These are phyloP conservation scores for Chenopodium formosanum DNA, from an alignment of 148 eudicot genomes.

Conservation along the genomic window DNA sequence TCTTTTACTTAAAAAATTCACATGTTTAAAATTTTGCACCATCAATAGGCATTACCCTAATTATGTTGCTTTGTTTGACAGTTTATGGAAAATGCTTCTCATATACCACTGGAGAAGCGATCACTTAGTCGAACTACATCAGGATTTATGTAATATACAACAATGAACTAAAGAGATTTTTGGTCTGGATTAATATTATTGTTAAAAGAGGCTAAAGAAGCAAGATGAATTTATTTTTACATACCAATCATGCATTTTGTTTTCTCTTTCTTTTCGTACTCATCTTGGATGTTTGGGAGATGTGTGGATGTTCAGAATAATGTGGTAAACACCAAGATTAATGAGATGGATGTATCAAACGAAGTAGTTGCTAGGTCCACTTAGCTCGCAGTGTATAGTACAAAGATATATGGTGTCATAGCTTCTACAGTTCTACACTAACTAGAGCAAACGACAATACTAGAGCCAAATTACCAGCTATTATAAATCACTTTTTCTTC, in stretches of 20 bases:
- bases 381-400: too few species aligned
- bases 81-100: slow-evolving; percentile 19
- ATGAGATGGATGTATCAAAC: too few species aligned
- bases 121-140: slow-evolving; percentile 22
- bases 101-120: not conserved
- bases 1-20: not conserved
- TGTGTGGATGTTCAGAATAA: too few species aligned
- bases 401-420: too few species aligned
- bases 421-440: too few species aligned
- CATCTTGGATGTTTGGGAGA: too few species aligned
- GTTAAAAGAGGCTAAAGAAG: not conserved
- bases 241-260: not conserved
- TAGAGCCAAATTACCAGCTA: too few species aligned
- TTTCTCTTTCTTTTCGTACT: too few species aligned
- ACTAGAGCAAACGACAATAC: too few species aligned
- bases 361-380: too few species aligned
- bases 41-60: not conserved
- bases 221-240: not conserved
- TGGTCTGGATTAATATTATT: not conserved
- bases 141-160: not conserved
- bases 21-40: not conserved
- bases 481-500: too few species aligned
- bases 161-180: not conserved
- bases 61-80: slow-evolving; percentile 5
- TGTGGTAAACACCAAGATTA: too few species aligned